Percentiles rank a stretch among this genome's conserved stretches.
phyloP scores from a whole-genome alignment of 768 basidiomycete genomes.

The Fistulinella prunicolor region DNA sequence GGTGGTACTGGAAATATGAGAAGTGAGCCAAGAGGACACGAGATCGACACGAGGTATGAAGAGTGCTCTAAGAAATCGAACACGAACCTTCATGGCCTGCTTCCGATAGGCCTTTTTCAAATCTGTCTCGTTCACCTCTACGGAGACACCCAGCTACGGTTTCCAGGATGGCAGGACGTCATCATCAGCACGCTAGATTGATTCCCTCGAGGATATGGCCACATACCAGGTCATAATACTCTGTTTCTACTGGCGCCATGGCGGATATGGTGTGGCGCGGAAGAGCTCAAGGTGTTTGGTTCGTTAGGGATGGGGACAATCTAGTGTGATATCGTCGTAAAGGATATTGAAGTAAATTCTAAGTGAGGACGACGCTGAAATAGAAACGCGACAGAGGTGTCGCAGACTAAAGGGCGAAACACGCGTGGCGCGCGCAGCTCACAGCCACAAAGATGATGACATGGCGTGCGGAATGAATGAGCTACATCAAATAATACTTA shows the following conservation, averaged over 20 bases:
- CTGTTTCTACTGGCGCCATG: conserved; percentile 89
- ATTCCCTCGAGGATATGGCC: not conserved
- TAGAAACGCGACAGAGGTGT: conserved; percentile 1
- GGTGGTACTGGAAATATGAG: conserved; percentile 67
- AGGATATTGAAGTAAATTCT: not conserved
- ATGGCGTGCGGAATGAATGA: conserved; percentile 9
- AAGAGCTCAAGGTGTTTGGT: not conserved
- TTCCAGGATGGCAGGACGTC: not conserved
- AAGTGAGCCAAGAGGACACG: not conserved
- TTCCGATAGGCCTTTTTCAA: conserved; percentile 96
- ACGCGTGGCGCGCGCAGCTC: conserved; percentile 9
- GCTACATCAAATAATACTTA: conserved; percentile 36
- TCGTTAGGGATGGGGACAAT: conserved; percentile 2
- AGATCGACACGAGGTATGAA: not conserved
- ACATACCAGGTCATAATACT: conserved; percentile 82
- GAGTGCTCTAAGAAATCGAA: not conserved
- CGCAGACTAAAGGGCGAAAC: not conserved
- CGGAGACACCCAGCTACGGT: conserved; percentile 61
- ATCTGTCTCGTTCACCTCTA: conserved; percentile 73
- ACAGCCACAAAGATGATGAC: conserved; percentile 31
- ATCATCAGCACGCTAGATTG: not conserved
- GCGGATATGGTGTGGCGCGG: not conserved
- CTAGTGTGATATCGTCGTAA: conserved; percentile 9
- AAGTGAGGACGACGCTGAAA: conserved; percentile 5
- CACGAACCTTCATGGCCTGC: conserved; percentile 86